These are phyloP conservation scores for Fusarium heterosporum DNA, from an alignment of 2,329 filamentous ascomycete genomes.

Conservation along the genomic window DNA sequence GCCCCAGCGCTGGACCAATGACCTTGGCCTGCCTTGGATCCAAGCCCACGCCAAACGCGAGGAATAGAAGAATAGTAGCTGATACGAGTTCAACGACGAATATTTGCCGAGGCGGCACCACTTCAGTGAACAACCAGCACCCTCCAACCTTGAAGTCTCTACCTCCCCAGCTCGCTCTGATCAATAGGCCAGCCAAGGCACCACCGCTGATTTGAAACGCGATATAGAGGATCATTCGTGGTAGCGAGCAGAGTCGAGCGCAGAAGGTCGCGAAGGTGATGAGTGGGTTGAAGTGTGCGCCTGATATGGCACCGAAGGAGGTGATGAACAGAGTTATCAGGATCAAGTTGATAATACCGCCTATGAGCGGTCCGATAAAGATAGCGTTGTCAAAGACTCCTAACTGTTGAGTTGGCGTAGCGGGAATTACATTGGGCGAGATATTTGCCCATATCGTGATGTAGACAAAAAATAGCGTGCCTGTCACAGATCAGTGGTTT, in stretches of 20 bases:
- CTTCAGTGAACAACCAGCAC: constrained; percentile 45
- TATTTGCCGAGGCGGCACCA: constrained; percentile 46
- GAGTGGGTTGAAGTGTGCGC: constrained; percentile 65
- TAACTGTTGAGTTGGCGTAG: constrained; percentile 18
- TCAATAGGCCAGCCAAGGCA: constrained; percentile 46
- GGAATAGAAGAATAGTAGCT: constrained; percentile 60
- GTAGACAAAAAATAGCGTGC: constrained; percentile 40
- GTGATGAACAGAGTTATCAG: constrained; percentile 62
- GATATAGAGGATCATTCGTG: constrained; percentile 62
- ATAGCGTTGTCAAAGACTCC: constrained; percentile 44
- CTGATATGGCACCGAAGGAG: constrained; percentile 60
- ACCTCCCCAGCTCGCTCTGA: constrained; percentile 47
- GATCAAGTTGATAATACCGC: constrained; percentile 48
- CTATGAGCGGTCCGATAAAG: constrained; percentile 49
- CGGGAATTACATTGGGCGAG: constrained; percentile 27
- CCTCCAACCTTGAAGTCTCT: constrained; percentile 48
- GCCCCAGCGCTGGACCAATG: constrained; percentile 62
- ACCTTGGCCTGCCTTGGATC: constrained; percentile 63
- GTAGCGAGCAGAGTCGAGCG: constrained; percentile 61
- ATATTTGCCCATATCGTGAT: constrained; percentile 36
- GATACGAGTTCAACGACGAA: constrained; percentile 63
- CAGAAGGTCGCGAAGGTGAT: constrained; percentile 67
- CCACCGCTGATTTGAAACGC: constrained; percentile 60
- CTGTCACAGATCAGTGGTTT: background rate
- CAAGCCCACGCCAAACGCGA: constrained; percentile 65